Evolutionary conservation across 495 filamentous ascomycete species (phyloP).

Genomic region (Neurospora hispaniola): DNA sequence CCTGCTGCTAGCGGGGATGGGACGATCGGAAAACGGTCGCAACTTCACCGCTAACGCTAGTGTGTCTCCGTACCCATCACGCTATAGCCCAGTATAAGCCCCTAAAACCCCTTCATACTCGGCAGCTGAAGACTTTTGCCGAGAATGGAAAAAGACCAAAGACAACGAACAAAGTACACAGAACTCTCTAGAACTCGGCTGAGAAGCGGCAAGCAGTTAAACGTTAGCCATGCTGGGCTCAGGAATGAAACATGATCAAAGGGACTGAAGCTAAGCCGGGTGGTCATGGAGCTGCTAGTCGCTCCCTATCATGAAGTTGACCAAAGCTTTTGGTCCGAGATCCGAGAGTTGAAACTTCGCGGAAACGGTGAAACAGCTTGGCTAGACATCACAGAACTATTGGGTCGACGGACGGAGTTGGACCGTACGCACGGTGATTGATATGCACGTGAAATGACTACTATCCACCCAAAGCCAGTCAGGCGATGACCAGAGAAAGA

Average conservation of each 20-base stretch:
- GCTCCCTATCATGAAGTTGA: not conserved
- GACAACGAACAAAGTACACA: not conserved
- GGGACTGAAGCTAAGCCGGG: not conserved
- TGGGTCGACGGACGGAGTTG: not conserved
- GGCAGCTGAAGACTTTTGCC: not conserved
- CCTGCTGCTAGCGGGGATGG: not conserved
- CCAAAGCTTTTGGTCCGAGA: not conserved
- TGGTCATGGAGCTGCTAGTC: not conserved
- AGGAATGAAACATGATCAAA: not conserved
- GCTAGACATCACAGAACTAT: not conserved
- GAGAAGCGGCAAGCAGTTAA: not conserved
- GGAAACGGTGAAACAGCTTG: not conserved
- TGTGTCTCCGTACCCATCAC: not conserved
- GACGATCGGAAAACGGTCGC: not conserved
- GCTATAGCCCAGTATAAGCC: not conserved
- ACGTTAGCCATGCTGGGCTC: not conserved
- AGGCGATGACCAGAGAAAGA: no score
- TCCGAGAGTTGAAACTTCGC: not conserved
- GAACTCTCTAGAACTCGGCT: not conserved
- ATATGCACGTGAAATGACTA: not conserved
- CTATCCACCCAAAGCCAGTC: not conserved
- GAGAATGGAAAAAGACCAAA: not conserved
- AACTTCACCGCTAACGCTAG: not conserved
- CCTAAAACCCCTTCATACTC: not conserved
- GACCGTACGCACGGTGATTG: not conserved